A percentile compares a stretch with the other conserved stretches of the same genome.
Conservation (phyloP, 495 filamentous ascomycete species). For the Xylaria palmicola region DNA sequence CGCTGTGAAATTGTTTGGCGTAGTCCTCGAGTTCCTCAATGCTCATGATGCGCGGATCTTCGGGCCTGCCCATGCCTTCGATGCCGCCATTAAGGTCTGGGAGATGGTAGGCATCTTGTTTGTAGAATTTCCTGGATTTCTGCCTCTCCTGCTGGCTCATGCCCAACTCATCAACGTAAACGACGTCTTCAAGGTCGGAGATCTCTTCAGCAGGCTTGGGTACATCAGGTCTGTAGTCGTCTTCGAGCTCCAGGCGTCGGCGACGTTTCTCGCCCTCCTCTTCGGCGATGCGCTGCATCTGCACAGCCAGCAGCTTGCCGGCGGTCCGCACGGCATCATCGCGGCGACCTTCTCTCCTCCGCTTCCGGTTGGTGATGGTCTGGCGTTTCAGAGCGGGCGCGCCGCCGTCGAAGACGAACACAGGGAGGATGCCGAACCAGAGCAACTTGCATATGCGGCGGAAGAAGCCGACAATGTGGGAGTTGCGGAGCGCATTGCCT, state of each 20-base stretch:
- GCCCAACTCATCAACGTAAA: constrained; percentile 84
- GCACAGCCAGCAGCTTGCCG: constrained; percentile 83
- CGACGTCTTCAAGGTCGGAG: constrained; percentile 62
- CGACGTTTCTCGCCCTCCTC: constrained; percentile 71
- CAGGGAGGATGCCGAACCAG: constrained; percentile 92
- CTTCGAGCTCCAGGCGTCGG: constrained; percentile 39
- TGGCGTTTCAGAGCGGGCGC: constrained; percentile 88
- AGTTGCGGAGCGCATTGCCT: constrained; percentile 93
- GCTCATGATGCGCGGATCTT: constrained; percentile 94
- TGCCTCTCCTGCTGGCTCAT: constrained; percentile 77
- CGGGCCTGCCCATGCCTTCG: constrained; percentile 79
- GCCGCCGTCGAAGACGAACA: constrained; percentile 97
- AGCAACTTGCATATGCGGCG: constrained; percentile 95
- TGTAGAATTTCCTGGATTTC: constrained; percentile 75
- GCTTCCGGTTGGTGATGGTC: constrained; percentile 77
- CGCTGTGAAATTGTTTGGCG: constrained; percentile 83
- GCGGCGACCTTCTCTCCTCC: constrained; percentile 77
- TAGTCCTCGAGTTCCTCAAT: constrained; percentile 91
- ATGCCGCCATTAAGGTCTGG: constrained; percentile 76
- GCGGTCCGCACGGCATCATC: constrained; percentile 93
- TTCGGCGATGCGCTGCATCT: constrained; percentile 85
- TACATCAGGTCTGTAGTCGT: constrained; percentile 20
- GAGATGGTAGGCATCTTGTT: constrained; percentile 91
- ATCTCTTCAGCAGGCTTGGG: constrained; percentile 63
- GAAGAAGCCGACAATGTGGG: constrained; percentile 96